These are phyloP conservation scores for Tricladium varicosporioides DNA, from an alignment of 2,329 filamentous ascomycete genomes.

Conservation along the genomic window DNA sequence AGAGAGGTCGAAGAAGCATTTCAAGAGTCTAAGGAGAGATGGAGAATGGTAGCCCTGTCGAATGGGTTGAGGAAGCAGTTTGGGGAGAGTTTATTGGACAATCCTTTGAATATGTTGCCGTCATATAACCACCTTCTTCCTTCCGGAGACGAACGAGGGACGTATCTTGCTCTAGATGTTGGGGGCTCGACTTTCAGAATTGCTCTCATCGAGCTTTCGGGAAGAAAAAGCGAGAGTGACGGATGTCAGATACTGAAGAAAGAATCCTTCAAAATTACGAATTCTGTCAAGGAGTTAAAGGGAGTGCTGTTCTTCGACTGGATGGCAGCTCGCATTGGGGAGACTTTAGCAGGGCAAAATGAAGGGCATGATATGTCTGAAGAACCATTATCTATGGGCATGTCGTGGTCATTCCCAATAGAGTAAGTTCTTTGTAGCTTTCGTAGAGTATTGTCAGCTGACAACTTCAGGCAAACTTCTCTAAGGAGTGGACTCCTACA, in stretches of 20 bases:
- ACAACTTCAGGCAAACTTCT: slow-evolving; percentile 57
- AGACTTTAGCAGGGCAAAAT: slow-evolving; percentile 50
- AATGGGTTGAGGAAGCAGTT: slow-evolving; percentile 54
- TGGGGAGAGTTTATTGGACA: slow-evolving; percentile 48
- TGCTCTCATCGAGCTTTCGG: slow-evolving; percentile 58
- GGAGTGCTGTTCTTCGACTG: slow-evolving; percentile 65
- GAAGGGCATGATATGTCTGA: slow-evolving; percentile 36
- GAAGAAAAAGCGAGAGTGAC: slow-evolving; percentile 40
- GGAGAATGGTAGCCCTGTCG: slow-evolving; percentile 44
- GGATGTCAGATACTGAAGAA: slow-evolving; percentile 54
- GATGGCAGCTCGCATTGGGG: slow-evolving; percentile 60
- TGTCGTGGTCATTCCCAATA: slow-evolving; percentile 70
- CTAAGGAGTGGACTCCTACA: slow-evolving; percentile 56
- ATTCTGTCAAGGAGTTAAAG: slow-evolving; percentile 52
- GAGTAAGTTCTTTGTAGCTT: slow-evolving; percentile 47
- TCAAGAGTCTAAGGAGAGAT: slow-evolving; percentile 45
- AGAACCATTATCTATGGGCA: slow-evolving; percentile 52
- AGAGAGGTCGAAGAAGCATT: slow-evolving; percentile 54
- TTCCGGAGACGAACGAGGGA: slow-evolving; percentile 56
- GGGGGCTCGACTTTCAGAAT: slow-evolving; percentile 67
- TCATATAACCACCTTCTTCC: slow-evolving; percentile 65
- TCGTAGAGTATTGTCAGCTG: slow-evolving; percentile 25
- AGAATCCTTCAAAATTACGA: slow-evolving; percentile 55
- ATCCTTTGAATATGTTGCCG: slow-evolving; percentile 61
- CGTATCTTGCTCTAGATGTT: slow-evolving; percentile 64